Evolutionary conservation across 1,284 basidiomycete genomes (phyloP), one percentile per base, ranked within the genome.

Genomic region (Irpex lacteus): DNA sequence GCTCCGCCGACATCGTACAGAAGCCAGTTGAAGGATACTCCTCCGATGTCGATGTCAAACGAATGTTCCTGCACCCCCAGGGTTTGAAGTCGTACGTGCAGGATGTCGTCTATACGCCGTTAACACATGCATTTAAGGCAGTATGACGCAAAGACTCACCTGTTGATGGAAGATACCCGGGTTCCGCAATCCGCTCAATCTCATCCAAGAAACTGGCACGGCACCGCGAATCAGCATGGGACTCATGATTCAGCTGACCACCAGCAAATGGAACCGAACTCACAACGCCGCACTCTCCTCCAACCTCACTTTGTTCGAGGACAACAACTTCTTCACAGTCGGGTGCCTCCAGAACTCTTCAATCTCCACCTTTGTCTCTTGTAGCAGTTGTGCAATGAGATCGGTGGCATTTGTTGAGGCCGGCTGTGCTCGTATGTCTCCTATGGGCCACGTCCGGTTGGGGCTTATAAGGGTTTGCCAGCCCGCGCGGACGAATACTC

Each of bases 1-100:
- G 90, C 88, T 59, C 91, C 91, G 52, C 91, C 91, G 49, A 93
- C 91, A 72, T 93, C 91, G 74, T 90, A 92, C 63, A 93, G 77
- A 64, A 87, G 81, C 90, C 90, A 92, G 65, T 86, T 83, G 73
- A 89, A 89, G 60, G 80, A 80, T 60, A 79, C 80, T 2, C 86
- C 86, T 50, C 82, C 85, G 66, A 88, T 81, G 67, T 81, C 80
- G 67, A 91, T 85, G 64, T 87, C 84, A 70, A 91, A 91, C 0
- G 83, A 80, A 71, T 92, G 89, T 67, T 93, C 91, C 67, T 87
- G 85, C 32, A 93, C 86, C 5, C 91, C 91, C 38, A 93, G 78
- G 0, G 91, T 92, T 74, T 91, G 90, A 36, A 93, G 77, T 19
- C 91, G 87, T 60, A 90, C 91, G 62, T 89, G 86, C 36, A 93